Percentiles rank a stretch among this genome's conserved stretches.
Evolutionary conservation across 225 moss, liverwort and hornwort genomes (phyloP).

Genomic region (Asterella californica): DNA sequence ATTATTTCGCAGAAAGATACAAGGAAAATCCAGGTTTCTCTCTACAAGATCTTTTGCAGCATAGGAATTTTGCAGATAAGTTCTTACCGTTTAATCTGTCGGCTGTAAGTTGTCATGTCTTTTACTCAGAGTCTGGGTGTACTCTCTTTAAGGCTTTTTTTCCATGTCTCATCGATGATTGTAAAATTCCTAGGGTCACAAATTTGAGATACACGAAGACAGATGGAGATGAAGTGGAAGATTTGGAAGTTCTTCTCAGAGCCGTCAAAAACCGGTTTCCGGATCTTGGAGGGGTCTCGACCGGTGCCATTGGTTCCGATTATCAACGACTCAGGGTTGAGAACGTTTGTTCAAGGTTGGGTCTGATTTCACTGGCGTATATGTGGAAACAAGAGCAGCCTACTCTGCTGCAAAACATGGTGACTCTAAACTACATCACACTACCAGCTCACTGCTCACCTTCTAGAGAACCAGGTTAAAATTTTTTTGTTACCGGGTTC

Average conservation of each 20-base stretch:
- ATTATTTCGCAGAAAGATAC: conserved; percentile 81
- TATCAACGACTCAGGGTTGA: conserved; percentile 98
- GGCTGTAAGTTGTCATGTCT: not conserved
- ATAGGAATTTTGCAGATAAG: too few species aligned
- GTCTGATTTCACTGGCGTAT: conserved; percentile 86
- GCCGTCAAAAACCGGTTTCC: conserved; percentile 71
- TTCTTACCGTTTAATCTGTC: not conserved
- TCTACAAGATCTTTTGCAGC: not conserved
- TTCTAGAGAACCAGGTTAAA: not conserved
- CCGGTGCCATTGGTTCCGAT: conserved; percentile 93
- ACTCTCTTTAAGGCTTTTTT: not conserved
- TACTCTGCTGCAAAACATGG: conserved; percentile 83
- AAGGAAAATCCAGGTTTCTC: conserved; percentile 67
- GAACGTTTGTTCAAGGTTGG: conserved; percentile 87
- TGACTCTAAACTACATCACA: conserved; percentile 23
- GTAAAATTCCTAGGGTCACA: conserved; percentile 46
- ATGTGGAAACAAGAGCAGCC: conserved; percentile 97
- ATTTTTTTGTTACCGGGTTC: not conserved
- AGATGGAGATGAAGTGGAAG: conserved; percentile 89
- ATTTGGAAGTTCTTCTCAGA: conserved; percentile 70
- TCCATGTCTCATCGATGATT: not conserved
- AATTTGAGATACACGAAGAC: conserved; percentile 72
- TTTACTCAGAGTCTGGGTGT: not conserved
- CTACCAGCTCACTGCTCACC: not conserved
- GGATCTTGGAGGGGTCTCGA: conserved; percentile 67